These are phyloP conservation scores for Tetratostichococcus sp. DNA, from an alignment of 139 green algal genomes.

Conservation along the genomic window DNA sequence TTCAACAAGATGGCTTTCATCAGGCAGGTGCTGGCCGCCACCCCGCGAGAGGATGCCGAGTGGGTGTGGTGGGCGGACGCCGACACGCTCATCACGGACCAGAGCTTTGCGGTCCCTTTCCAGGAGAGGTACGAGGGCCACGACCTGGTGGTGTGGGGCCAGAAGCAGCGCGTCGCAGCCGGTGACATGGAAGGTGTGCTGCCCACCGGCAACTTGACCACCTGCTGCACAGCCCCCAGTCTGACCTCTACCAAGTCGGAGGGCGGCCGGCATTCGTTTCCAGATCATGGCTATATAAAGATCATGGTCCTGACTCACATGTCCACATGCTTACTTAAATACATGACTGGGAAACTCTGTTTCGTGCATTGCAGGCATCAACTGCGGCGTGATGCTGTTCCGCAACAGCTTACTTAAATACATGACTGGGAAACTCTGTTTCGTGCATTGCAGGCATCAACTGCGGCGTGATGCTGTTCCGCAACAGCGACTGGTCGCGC, in stretches of 20 bases:
- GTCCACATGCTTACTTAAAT: no score
- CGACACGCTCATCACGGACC: slow-evolving; percentile 13
- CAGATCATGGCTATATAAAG: no score
- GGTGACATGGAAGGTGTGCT: slow-evolving; percentile 9
- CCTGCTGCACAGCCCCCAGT: no score
- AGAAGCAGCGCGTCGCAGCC: slow-evolving; percentile 1
- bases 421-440: no score
- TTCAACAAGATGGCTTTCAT: not conserved
- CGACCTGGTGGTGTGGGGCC: slow-evolving; percentile 21
- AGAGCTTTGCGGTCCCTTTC: slow-evolving; percentile 11
- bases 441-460: slow-evolving; percentile 5
- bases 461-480: slow-evolving; percentile 21
- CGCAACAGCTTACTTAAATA: no score
- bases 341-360: no score
- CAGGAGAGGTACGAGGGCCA: slow-evolving; percentile 10
- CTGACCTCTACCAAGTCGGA: no score
- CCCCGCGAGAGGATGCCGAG: slow-evolving; percentile 8
- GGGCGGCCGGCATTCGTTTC: no score
- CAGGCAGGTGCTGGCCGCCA: slow-evolving; percentile 10
- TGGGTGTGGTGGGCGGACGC: slow-evolving; percentile 26
- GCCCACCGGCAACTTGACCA: no score
- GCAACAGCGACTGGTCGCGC: slow-evolving; percentile 22
- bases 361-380: no score
- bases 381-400: no score
- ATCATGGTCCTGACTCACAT: no score